These are phyloP conservation scores for Tubosaeta sp. DNA, from an alignment of 768 basidiomycete genomes.

Conservation along the genomic window DNA sequence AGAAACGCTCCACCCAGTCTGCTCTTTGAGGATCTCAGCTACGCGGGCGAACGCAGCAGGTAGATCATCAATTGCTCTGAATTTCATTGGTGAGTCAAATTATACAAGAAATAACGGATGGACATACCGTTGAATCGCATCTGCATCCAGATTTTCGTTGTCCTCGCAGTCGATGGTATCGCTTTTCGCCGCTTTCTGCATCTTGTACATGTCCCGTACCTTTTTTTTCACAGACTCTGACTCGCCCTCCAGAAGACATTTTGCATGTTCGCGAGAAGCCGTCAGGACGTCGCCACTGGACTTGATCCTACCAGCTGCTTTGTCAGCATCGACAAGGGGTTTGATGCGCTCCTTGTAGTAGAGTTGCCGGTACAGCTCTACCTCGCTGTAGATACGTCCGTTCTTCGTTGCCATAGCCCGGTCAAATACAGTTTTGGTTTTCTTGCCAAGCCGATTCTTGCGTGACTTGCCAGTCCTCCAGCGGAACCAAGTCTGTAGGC, in stretches of 20 bases:
- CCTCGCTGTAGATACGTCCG: background rate
- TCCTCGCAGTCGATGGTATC: background rate
- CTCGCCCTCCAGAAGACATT: background rate
- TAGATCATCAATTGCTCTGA: conserved; percentile 1
- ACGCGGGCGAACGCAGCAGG: background rate
- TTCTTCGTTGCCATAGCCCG: background rate
- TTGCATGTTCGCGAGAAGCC: background rate
- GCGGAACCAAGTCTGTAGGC: background rate
- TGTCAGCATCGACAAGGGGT: background rate
- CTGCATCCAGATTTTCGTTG: background rate
- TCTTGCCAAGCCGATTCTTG: background rate
- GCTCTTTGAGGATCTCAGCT: background rate
- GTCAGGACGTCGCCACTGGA: background rate
- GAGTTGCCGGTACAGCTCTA: background rate
- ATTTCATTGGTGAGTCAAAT: background rate
- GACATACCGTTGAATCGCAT: background rate
- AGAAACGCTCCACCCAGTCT: background rate
- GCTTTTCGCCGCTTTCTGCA: background rate
- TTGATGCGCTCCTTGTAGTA: background rate
- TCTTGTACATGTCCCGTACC: background rate
- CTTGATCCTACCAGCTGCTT: background rate
- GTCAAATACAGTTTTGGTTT: background rate
- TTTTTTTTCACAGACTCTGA: background rate
- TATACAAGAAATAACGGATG: background rate
- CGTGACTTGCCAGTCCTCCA: background rate